Conservation (phyloP, 2,329 filamentous ascomycete species). For the Fusarium luffae region DNA sequence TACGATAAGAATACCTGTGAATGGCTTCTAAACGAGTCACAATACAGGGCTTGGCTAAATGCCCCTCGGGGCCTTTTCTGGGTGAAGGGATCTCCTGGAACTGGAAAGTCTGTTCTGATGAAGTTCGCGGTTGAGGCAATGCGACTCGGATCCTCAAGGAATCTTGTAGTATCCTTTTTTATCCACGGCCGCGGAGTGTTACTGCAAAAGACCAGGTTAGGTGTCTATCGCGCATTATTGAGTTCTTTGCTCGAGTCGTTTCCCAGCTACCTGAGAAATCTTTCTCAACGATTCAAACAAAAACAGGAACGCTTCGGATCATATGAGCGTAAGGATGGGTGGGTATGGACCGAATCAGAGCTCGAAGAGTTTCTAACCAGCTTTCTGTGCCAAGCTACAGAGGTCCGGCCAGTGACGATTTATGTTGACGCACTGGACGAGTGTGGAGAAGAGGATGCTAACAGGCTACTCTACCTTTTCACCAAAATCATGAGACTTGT, state of each 20-base stretch:
- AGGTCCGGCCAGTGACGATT: too few species aligned
- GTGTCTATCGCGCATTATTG: neutral
- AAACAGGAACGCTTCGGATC: neutral
- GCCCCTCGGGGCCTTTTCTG: neutral
- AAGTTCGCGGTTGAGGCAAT: neutral
- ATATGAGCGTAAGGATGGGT: neutral
- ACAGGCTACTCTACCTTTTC: neutral
- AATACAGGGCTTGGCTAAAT: neutral
- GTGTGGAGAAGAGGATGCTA: neutral
- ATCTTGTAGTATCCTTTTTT: neutral
- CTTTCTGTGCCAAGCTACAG: too few species aligned
- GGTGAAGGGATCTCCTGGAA: neutral
- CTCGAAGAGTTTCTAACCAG: neutral
- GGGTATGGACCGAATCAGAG: neutral
- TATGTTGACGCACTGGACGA: constrained; percentile 2
- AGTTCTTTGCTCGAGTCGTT: neutral
- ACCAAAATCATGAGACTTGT: accelerated
- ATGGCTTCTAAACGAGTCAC: neutral
- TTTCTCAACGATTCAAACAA: neutral
- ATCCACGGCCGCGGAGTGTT: accelerated
- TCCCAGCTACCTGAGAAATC: accelerated
- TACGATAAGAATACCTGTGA: neutral
- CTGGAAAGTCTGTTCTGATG: neutral
- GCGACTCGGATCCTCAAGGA: accelerated
- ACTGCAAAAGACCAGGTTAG: neutral